Evolutionary conservation across 257 asterid genomes (phyloP).

Genomic region (Cordia subcordata): DNA sequence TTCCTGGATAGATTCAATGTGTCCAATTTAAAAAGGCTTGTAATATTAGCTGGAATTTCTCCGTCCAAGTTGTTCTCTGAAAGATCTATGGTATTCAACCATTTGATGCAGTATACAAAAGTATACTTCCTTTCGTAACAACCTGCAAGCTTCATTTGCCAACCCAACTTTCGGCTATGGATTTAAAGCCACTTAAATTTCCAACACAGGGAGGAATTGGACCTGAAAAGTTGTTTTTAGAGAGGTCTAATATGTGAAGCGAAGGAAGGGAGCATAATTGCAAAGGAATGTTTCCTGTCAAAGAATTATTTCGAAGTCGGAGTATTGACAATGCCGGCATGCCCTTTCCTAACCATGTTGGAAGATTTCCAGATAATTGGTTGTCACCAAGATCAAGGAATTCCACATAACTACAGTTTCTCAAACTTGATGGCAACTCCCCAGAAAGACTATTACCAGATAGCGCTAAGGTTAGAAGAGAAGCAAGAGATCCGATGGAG

Average conservation of each 20-base stretch:
- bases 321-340: slow-evolving; percentile 23
- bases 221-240: slow-evolving; percentile 24
- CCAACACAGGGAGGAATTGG: slow-evolving; percentile 25
- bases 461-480: too few species aligned
- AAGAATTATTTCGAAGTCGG: slow-evolving; percentile 26
- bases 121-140: slow-evolving; percentile 24
- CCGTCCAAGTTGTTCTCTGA: slow-evolving; percentile 28
- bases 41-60: slow-evolving; percentile 24
- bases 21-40: slow-evolving; percentile 18
- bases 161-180: too few species aligned
- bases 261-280: slow-evolving; percentile 23
- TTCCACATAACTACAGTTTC: slow-evolving; percentile 22
- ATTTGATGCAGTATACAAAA: slow-evolving; percentile 12
- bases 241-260: slow-evolving; percentile 32
- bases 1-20: slow-evolving; percentile 34
- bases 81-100: slow-evolving; percentile 30
- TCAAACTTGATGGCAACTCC: slow-evolving; percentile 21
- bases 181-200: too few species aligned
- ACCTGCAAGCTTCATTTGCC: too few species aligned
- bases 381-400: slow-evolving; percentile 35
- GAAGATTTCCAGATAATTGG: slow-evolving; percentile 27
- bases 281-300: slow-evolving; percentile 22
- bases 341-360: slow-evolving; percentile 32
- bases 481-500: too few species aligned
- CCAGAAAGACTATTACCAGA: slow-evolving; percentile 29